phyloP scores from a whole-genome alignment of 78 protist genomes.

The Dictyostelium capitatum region DNA sequence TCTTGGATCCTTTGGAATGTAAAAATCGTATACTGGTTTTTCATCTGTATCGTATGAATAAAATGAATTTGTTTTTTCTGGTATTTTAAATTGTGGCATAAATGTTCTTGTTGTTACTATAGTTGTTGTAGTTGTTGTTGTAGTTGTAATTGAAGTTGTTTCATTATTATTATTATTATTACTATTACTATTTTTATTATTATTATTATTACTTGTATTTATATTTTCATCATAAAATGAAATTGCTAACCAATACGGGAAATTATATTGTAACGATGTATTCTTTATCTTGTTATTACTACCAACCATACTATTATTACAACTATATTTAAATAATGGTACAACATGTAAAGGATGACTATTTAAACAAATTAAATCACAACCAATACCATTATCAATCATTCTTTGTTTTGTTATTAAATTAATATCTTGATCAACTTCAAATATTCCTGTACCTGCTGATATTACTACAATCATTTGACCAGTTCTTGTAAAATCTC shows the following conservation, averaged over 20 bases:
- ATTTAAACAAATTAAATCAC: conserved; percentile 80
- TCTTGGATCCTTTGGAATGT: conserved; percentile 69
- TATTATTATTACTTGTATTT: neutral
- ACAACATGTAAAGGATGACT: conserved; percentile 78
- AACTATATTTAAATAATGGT: conserved; percentile 68
- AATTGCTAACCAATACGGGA: conserved; percentile 80
- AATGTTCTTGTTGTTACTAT: neutral
- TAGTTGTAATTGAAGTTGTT: neutral
- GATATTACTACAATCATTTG: conserved; percentile 88
- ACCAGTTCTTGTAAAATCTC: conserved; percentile 90
- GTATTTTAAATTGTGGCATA: conserved; percentile 69
- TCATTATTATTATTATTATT: neutral
- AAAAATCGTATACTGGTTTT: conserved; percentile 36
- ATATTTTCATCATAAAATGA: conserved; percentile 57
- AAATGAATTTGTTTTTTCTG: conserved; percentile 2
- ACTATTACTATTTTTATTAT: neutral
- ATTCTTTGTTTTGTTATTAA: conserved; percentile 86
- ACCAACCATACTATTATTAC: neutral
- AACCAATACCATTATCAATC: conserved; percentile 90
- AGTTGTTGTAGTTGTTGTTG: neutral
- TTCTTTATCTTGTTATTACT: neutral
- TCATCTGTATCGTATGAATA: neutral
- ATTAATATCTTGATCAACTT: conserved; percentile 81
- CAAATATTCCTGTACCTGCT: conserved; percentile 89
- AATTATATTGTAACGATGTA: conserved; percentile 15